Percentiles rank a stretch among this genome's conserved stretches.
Evolutionary conservation across 768 basidiomycete species (phyloP).

Genomic region (Psilocybe sp.): DNA sequence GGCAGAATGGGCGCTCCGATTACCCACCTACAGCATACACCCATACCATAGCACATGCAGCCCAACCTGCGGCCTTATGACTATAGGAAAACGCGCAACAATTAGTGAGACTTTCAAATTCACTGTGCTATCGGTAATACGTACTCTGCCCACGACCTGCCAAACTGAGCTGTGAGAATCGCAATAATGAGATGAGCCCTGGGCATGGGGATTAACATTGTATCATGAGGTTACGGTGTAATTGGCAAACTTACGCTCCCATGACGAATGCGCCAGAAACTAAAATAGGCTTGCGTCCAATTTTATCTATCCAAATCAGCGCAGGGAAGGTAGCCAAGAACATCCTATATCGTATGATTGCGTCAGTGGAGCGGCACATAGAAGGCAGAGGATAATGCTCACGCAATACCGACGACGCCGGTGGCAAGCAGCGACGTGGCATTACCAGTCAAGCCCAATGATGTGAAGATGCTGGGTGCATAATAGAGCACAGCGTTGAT

Average conservation of each 20-base stretch:
- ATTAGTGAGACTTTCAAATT: neutral
- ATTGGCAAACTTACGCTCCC: slow-evolving; percentile 44
- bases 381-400: slow-evolving; percentile 20
- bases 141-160: slow-evolving; percentile 48
- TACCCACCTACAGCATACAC: slow-evolving; percentile 61
- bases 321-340: slow-evolving; percentile 78
- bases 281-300: slow-evolving; percentile 72
- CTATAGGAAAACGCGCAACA: slow-evolving; percentile 11
- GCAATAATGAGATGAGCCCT: slow-evolving; percentile 73
- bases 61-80: slow-evolving; percentile 65
- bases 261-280: slow-evolving; percentile 74
- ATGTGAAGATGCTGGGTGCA: slow-evolving; percentile 66
- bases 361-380: neutral
- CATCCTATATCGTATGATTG: slow-evolving; percentile 40
- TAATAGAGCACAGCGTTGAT: slow-evolving; percentile 78
- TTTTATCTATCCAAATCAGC: slow-evolving; percentile 76
- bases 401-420: slow-evolving; percentile 83
- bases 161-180: slow-evolving; percentile 57
- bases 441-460: slow-evolving; percentile 60
- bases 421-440: slow-evolving; percentile 50
- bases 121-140: slow-evolving; percentile 13
- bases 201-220: neutral
- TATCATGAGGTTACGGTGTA: too few species aligned
- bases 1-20: neutral
- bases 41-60: slow-evolving; percentile 69